Conservation (phyloP, 345 rosid genomes). For the Pistacia vera region DNA sequence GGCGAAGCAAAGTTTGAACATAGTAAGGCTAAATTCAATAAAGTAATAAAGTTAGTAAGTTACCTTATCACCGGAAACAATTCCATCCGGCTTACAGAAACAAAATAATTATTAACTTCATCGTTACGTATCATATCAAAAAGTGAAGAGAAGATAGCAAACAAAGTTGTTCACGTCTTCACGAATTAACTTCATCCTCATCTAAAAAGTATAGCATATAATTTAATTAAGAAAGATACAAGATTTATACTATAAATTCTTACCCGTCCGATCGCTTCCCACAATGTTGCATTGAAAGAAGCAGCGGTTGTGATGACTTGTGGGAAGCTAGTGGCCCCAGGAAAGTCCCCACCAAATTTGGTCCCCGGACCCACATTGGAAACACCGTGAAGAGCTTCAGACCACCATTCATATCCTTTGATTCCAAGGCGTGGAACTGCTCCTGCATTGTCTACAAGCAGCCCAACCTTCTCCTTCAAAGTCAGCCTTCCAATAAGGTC, state of each 20-base stretch:
- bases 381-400: conserved; percentile 94
- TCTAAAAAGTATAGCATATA: not conserved
- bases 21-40: not conserved
- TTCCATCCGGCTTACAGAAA: not conserved
- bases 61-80: not conserved
- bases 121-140: not conserved
- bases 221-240: not conserved
- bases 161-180: no score
- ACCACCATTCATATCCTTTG: conserved; percentile 94
- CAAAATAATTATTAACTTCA: not conserved
- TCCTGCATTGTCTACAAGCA: conserved; percentile 67
- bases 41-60: not conserved
- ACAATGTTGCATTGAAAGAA: conserved; percentile 75
- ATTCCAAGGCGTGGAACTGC: conserved; percentile 78
- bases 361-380: conserved; percentile 83
- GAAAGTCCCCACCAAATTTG: conserved; percentile 59
- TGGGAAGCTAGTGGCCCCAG: conserved; percentile 91
- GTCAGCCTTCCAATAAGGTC: conserved; percentile 73
- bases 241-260: conserved; percentile 1
- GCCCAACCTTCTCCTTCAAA: conserved; percentile 67
- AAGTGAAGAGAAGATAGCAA: not conserved
- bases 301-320: conserved; percentile 88
- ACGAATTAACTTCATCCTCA: not conserved
- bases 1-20: not conserved
- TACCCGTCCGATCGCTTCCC: conserved; percentile 93